A percentile compares a stretch with the other conserved stretches of the same genome.
Evolutionary conservation across 805 yeast species (phyloP).

Genomic region (Zygotorulaspora florentina): DNA sequence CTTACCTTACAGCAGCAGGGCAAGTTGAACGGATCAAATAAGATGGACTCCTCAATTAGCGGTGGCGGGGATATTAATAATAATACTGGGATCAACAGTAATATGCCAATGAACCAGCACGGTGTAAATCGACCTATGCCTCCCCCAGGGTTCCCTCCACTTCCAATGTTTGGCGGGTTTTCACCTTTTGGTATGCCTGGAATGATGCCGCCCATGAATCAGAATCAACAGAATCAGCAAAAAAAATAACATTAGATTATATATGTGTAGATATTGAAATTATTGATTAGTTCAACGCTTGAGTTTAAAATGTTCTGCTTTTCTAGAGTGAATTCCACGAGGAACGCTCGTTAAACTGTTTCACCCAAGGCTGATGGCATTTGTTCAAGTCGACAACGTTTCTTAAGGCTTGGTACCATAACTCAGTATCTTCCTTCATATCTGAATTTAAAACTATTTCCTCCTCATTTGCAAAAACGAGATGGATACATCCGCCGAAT

Average conservation of each 20-base stretch:
- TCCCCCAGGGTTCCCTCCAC: constrained; percentile 32
- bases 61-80: constrained; percentile 10
- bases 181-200: constrained; percentile 37
- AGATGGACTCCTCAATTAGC: constrained; percentile 19
- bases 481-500: constrained; percentile 68
- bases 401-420: constrained; percentile 64
- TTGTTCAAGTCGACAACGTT: constrained; percentile 51
- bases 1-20: constrained; percentile 36
- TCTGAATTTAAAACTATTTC: constrained; percentile 83
- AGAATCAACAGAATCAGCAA: constrained; percentile 7
- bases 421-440: constrained; percentile 50
- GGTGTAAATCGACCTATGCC: constrained; percentile 17
- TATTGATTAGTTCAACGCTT: not conserved
- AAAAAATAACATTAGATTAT: constrained; percentile 4
- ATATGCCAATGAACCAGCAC: constrained; percentile 3
- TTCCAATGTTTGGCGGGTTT: constrained; percentile 36
- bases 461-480: constrained; percentile 76
- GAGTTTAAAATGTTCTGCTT: not conserved
- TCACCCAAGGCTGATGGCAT: constrained; percentile 62
- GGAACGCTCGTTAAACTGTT: constrained; percentile 33
- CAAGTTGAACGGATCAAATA: constrained; percentile 41
- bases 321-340: not conserved
- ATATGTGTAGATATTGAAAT: too few species aligned
- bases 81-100: constrained; percentile 5
- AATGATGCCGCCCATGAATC: constrained; percentile 39